These are phyloP conservation scores for Singerocomus inundabilis DNA, from an alignment of 1,284 basidiomycete species.

Conservation along the genomic window DNA sequence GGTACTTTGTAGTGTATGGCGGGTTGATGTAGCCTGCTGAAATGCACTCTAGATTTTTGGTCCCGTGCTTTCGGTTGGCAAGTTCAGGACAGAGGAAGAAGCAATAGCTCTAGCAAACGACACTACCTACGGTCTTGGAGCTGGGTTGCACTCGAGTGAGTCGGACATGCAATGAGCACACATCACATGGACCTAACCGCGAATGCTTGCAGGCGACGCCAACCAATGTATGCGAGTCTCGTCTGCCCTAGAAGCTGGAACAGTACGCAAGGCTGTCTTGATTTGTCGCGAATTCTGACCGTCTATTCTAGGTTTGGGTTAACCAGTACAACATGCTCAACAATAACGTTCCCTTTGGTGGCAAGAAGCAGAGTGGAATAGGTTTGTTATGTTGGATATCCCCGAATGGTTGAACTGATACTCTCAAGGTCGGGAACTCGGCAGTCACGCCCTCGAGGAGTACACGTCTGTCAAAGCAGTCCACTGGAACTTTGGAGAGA, in stretches of 20 bases:
- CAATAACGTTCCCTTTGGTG: conserved; percentile 90
- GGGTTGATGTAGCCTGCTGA: conserved; percentile 7
- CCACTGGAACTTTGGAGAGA: conserved; percentile 85
- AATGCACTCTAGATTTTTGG: conserved; percentile 70
- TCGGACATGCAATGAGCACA: conserved; percentile 3
- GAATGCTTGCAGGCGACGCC: conserved; percentile 60
- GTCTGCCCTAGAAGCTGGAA: conserved; percentile 80
- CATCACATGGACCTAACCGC: conserved; percentile 1
- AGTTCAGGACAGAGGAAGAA: conserved; percentile 79
- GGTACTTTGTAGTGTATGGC: conserved; percentile 35
- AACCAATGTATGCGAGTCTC: conserved; percentile 86
- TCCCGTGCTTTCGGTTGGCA: conserved; percentile 75
- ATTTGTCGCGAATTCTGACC: conserved; percentile 8
- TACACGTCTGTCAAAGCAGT: conserved; percentile 86
- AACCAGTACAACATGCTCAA: conserved; percentile 83
- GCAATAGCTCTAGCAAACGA: conserved; percentile 79
- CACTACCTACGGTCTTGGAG: conserved; percentile 85
- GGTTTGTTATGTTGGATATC: conserved; percentile 37
- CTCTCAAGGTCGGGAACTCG: conserved; percentile 76
- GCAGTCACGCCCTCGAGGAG: conserved; percentile 81
- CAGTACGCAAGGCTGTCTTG: conserved; percentile 45
- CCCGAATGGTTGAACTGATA: conserved; percentile 22
- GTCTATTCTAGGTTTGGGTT: conserved; percentile 67
- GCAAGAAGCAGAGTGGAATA: conserved; percentile 82
- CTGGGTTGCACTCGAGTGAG: conserved; percentile 85